phyloP scores from a whole-genome alignment of 2,329 filamentous ascomycete species.

The Diaporthe velutina region DNA sequence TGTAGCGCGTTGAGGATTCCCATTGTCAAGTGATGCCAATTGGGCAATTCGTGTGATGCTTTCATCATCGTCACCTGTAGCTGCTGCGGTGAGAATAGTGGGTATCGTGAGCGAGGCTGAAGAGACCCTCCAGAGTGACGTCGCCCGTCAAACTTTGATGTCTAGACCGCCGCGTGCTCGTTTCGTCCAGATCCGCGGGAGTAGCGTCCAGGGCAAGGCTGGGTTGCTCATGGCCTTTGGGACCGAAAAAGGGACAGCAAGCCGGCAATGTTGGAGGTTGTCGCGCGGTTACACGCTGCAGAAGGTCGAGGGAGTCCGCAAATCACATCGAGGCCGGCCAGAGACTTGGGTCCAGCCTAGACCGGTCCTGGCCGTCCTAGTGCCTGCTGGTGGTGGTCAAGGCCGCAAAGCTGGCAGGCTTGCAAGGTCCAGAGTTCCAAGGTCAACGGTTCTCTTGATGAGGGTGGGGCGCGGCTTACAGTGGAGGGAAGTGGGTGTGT shows the following conservation, averaged over 20 bases:
- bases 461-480: constrained; percentile 28
- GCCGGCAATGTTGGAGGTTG: constrained; percentile 6
- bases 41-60: neutral
- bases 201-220: neutral
- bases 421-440: constrained; percentile 12
- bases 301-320: constrained; percentile 23
- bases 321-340: constrained; percentile 33
- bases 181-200: neutral
- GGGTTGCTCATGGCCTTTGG: neutral
- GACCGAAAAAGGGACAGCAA: neutral
- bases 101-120: constrained; percentile 13
- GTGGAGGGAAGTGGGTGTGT: constrained; percentile 12
- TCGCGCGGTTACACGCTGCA: constrained; percentile 36
- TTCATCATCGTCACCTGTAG: neutral
- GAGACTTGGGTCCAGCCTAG: constrained; percentile 32
- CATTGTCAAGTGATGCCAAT: constrained; percentile 1
- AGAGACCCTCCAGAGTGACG: neutral
- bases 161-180: neutral
- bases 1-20: constrained; percentile 2
- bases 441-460: neutral
- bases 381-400: constrained; percentile 2
- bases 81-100: constrained; percentile 29
- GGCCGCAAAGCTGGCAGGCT: neutral
- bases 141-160: neutral
- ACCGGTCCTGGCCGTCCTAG: constrained; percentile 12